Conservation (phyloP, 352 stramenopile species). For the Phytopythium ostracodes region DNA sequence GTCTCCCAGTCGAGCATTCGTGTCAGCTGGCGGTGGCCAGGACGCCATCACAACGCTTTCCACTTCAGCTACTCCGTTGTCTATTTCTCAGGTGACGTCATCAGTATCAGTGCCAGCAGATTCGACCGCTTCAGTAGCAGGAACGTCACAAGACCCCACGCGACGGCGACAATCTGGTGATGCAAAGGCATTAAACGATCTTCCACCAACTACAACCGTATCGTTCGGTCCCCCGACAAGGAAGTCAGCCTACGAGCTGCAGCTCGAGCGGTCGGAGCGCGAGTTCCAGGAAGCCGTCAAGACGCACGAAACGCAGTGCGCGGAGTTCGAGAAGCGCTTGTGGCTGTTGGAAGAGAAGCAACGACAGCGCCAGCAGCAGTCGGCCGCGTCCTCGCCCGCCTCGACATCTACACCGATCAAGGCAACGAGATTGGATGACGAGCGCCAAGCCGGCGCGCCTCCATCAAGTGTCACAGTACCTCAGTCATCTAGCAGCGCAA, state of each 20-base stretch:
- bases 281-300: slow-evolving; percentile 37
- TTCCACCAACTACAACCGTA: no score
- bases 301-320: slow-evolving; percentile 34
- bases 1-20: neutral
- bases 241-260: slow-evolving; percentile 38
- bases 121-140: neutral
- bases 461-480: neutral
- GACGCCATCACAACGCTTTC: no score
- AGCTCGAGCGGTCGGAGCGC: slow-evolving; percentile 41
- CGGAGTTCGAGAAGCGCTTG: slow-evolving; percentile 32
- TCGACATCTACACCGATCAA: neutral
- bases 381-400: neutral
- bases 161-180: no score
- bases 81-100: neutral
- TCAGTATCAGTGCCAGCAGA: neutral
- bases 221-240: no score
- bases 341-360: slow-evolving; percentile 18
- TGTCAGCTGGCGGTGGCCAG: neutral
- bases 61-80: neutral
- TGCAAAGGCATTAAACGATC: no score
- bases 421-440: neutral
- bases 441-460: neutral
- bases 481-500: neutral
- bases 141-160: no score
- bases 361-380: neutral